Base-by-base conservation (phyloP, 2,329 filamentous ascomycete species). In the Corinectria fuckeliana region DNA sequence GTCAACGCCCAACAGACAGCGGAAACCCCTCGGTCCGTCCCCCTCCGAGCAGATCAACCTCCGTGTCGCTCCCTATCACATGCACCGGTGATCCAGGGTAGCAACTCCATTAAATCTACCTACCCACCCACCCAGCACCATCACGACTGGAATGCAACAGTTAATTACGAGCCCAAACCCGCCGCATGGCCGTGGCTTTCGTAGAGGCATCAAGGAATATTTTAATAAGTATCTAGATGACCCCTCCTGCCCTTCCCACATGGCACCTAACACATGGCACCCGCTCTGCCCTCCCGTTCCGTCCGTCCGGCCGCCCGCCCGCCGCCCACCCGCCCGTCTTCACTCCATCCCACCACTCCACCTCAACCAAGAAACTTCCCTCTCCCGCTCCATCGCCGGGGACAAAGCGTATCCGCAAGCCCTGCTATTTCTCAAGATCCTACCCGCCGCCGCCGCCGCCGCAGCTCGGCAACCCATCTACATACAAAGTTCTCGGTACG, bases 221-320 rank as follows among this genome's bases (percentile, higher is more conserved):
- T n/a, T n/a, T n/a, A n/a, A n/a, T n/a, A n/a, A n/a, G 32, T 36
- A 36, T n/a, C 32, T 34, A 13, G 32, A n/a, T n/a, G n/a, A n/a
- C n/a, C 32, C 14, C n/a, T 16, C 32, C 41, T 32, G 48, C 55
- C 26, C 20, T 56, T 16, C 38, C 52, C 56, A 48, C 55, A 58
- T 50, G 49, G 50, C 50, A 41, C 14, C 36, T 51, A 23, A 25
- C 50, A 53, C n/a, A 26, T 44, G 21, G 21, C 38, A 42, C 20
- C 38, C 56, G 56, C 56, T 53, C 32, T 36, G 4, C n/a, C 32
- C 32, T 36, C 32, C 32, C 32, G 32, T 44, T 48, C 56, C 56
- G 56, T 50, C 56, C 56, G 49, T 52, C 55, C 49, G 53, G 47
- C 56, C 50, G 56, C 34, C 56, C 56, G 44, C 50, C 56, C 50